A percentile compares a stretch with the other conserved stretches of the same genome.
Evolutionary conservation across 2,329 filamentous ascomycete genomes (phyloP).

Genomic region (Ascochyta pisi): DNA sequence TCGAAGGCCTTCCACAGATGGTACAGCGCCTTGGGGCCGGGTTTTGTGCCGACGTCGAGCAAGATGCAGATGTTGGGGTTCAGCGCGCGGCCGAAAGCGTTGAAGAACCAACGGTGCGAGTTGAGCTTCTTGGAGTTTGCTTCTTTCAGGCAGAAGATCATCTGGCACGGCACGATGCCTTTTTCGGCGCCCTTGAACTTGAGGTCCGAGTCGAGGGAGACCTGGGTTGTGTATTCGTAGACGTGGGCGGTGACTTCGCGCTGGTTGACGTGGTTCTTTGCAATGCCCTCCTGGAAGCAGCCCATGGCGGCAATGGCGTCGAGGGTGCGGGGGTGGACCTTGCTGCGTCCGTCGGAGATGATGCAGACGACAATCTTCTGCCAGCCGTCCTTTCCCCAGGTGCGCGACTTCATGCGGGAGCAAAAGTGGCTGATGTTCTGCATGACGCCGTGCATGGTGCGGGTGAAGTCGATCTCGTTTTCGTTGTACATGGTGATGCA

Average conservation of each 20-base stretch:
- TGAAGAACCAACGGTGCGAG: constrained; percentile 99
- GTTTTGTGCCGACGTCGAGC: constrained; percentile 93
- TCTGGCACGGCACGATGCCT: constrained; percentile 96
- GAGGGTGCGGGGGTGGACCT: constrained; percentile 90
- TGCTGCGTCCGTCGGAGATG: constrained; percentile 91
- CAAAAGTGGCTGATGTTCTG: constrained; percentile 98
- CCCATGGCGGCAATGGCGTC: constrained; percentile 96
- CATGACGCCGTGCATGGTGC: constrained; percentile 99
- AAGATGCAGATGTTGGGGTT: constrained; percentile 97
- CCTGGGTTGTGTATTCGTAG: constrained; percentile 98
- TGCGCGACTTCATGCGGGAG: constrained; percentile 86
- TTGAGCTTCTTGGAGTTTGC: constrained; percentile 98
- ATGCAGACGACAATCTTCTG: constrained; percentile 99
- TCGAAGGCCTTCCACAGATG: constrained; percentile 99
- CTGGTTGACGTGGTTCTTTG: constrained; percentile 97
- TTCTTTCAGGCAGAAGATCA: constrained; percentile 98
- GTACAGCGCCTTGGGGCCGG: constrained; percentile 88
- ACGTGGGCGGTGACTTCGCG: constrained; percentile 95
- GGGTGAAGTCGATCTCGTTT: constrained; percentile 93
- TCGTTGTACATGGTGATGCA: constrained; percentile 99
- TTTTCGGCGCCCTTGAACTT: constrained; percentile 99
- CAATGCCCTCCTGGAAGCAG: constrained; percentile 97
- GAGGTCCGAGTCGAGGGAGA: constrained; percentile 91
- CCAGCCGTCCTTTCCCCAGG: constrained; percentile 97
- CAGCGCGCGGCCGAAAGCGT: constrained; percentile 89